These are phyloP conservation scores for Lipomyces oligophaga DNA, from an alignment of 805 yeast species.

Conservation along the genomic window DNA sequence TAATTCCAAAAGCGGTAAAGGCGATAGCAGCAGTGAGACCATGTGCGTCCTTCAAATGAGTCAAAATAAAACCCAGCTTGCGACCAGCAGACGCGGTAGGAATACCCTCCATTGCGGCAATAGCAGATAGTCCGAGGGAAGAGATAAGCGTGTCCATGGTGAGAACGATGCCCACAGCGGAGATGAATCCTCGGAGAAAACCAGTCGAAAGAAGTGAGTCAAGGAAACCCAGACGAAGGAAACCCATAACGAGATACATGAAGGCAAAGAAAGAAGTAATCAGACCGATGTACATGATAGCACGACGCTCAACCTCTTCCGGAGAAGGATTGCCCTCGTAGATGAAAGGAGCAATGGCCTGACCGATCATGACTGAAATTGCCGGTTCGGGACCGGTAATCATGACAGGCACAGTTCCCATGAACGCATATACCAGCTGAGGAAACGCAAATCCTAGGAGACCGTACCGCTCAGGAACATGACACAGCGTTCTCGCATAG, in stretches of 20 bases:
- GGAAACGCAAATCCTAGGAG: constrained; percentile 71
- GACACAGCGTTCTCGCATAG: constrained; percentile 79
- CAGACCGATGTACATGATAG: constrained; percentile 47
- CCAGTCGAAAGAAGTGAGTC: constrained; percentile 78
- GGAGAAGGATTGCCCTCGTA: constrained; percentile 40
- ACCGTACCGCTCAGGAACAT: constrained; percentile 77
- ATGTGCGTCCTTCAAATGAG: constrained; percentile 50
- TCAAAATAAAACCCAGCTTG: constrained; percentile 56
- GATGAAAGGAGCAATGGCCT: constrained; percentile 57
- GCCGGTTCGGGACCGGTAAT: constrained; percentile 93
- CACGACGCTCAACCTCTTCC: constrained; percentile 20
- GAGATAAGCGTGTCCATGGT: constrained; percentile 68
- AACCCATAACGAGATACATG: constrained; percentile 64
- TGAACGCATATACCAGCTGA: constrained; percentile 68
- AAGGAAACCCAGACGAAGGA: constrained; percentile 79
- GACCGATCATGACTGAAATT: constrained; percentile 77
- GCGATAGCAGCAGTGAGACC: constrained; percentile 61
- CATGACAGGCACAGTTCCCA: constrained; percentile 86
- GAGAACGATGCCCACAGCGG: constrained; percentile 84
- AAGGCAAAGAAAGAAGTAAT: constrained; percentile 75
- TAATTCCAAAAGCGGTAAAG: constrained; percentile 45
- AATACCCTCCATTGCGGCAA: constrained; percentile 45
- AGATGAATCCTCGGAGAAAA: constrained; percentile 73
- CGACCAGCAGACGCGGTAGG: constrained; percentile 69
- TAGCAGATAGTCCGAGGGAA: constrained; percentile 60